These are phyloP conservation scores for Plantago coronopus DNA, from an alignment of 305 asterid genomes.

Conservation along the genomic window DNA sequence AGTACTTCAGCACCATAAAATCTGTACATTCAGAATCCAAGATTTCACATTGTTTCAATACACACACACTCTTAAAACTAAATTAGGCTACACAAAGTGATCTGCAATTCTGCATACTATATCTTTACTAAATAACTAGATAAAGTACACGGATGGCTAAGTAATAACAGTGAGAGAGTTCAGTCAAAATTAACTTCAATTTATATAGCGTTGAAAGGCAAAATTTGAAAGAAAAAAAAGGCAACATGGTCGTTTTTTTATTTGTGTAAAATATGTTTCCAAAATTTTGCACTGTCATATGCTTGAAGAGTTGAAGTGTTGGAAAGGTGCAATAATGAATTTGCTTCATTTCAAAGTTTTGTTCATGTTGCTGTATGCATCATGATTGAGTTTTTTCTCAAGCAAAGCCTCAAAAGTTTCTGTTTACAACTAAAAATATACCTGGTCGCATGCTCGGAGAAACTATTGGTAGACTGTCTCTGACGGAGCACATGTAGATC, in stretches of 20 bases:
- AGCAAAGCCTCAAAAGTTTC: too few species aligned
- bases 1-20: conserved; percentile 89
- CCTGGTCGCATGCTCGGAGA: conserved; percentile 88
- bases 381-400: too few species aligned
- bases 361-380: neutral
- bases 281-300: neutral
- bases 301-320: neutral
- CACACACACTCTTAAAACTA: too few species aligned
- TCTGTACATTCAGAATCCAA: conserved; percentile 39
- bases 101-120: too few species aligned
- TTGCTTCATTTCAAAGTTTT: neutral
- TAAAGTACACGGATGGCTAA: neutral
- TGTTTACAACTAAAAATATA: conserved; percentile 18
- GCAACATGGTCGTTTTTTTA: too few species aligned
- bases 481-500: conserved; percentile 91
- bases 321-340: neutral
- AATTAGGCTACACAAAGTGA: too few species aligned
- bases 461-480: conserved; percentile 54
- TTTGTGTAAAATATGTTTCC: neutral
- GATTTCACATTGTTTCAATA: conserved; percentile 1
- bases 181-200: neutral
- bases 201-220: neutral
- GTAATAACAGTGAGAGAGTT: neutral
- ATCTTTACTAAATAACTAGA: too few species aligned
- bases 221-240: too few species aligned